phyloP scores from a whole-genome alignment of 2,329 filamentous ascomycete genomes.

The Ophiostoma fasciatum region DNA sequence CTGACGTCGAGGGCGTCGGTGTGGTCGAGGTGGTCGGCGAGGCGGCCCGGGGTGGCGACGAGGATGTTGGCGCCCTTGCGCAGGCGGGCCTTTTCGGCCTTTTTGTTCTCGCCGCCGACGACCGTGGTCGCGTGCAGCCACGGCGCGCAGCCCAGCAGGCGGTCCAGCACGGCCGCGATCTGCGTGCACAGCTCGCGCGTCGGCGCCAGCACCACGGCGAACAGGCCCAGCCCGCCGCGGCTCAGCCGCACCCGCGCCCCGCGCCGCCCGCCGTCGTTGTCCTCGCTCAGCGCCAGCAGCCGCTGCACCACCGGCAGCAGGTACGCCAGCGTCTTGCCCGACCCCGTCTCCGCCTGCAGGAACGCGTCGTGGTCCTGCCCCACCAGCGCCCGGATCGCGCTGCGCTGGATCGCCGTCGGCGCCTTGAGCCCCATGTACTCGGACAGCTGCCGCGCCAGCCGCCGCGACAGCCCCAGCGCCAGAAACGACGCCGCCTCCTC shows the following conservation, averaged over 20 bases:
- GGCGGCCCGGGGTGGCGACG: slow-evolving; percentile 81
- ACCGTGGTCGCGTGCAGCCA: slow-evolving; percentile 90
- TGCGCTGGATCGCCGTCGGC: slow-evolving; percentile 89
- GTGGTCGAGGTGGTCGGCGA: slow-evolving; percentile 85
- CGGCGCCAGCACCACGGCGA: slow-evolving; percentile 85
- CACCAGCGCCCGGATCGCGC: slow-evolving; percentile 67
- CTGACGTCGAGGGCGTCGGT: slow-evolving; percentile 80
- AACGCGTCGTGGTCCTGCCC: slow-evolving; percentile 80
- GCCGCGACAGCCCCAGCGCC: slow-evolving; percentile 65
- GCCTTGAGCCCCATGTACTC: slow-evolving; percentile 79
- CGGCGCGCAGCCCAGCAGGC: slow-evolving; percentile 72
- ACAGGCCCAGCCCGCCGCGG: slow-evolving; percentile 75
- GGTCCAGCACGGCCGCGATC: slow-evolving; percentile 75
- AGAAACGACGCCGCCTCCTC: slow-evolving; percentile 78
- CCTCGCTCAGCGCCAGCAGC: slow-evolving; percentile 59
- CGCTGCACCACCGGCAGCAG: slow-evolving; percentile 82
- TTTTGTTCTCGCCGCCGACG: slow-evolving; percentile 53
- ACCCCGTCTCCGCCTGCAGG: slow-evolving; percentile 92
- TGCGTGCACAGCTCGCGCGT: slow-evolving; percentile 92
- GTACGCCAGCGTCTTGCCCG: slow-evolving; percentile 95
- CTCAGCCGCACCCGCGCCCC: slow-evolving; percentile 33
- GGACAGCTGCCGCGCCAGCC: slow-evolving; percentile 67
- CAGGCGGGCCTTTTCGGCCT: slow-evolving; percentile 80
- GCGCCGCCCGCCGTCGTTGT: slow-evolving; percentile 29
- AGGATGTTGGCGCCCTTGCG: slow-evolving; percentile 92